A percentile compares a stretch with the other conserved stretches of the same genome.
These are phyloP conservation scores for Cucurbita moschata DNA, from an alignment of 306 rosid species.

Conservation along the genomic window DNA sequence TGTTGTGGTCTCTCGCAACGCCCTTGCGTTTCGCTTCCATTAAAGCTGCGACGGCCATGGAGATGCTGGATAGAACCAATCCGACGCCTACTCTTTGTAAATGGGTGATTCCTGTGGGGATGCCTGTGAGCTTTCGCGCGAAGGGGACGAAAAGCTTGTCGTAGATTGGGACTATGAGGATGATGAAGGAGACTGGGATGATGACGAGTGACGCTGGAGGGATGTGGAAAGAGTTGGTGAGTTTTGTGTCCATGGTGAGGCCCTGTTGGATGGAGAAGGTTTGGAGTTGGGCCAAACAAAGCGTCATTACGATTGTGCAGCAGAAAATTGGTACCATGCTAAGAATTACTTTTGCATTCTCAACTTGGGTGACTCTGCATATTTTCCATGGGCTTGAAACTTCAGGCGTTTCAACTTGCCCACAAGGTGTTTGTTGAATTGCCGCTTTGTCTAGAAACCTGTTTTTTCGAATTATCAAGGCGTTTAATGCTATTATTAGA, in stretches of 20 bases:
- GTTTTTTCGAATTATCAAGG: not conserved
- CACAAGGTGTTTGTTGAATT: constrained; percentile 18
- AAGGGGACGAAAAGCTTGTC: constrained; percentile 54
- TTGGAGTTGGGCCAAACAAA: constrained; percentile 88
- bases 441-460: constrained; percentile 94
- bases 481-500: not conserved
- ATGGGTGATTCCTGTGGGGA: constrained; percentile 67
- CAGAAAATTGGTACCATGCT: constrained; percentile 69
- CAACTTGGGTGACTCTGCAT: constrained; percentile 89
- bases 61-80: constrained; percentile 53
- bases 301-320: constrained; percentile 88
- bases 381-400: constrained; percentile 55
- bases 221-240: constrained; percentile 42
- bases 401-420: constrained; percentile 11
- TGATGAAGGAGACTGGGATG: constrained; percentile 54
- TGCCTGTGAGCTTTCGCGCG: constrained; percentile 37
- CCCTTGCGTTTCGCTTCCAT: constrained; percentile 59
- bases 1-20: constrained; percentile 42
- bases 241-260: constrained; percentile 55
- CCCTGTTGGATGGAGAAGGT: constrained; percentile 85
- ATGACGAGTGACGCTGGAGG: constrained; percentile 86
- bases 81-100: constrained; percentile 82
- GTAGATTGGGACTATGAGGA: constrained; percentile 55
- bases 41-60: constrained; percentile 72
- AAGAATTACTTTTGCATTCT: constrained; percentile 60